phyloP scores from a whole-genome alignment of 2,329 filamentous ascomycete species.

The Hypoxylon sp. region DNA sequence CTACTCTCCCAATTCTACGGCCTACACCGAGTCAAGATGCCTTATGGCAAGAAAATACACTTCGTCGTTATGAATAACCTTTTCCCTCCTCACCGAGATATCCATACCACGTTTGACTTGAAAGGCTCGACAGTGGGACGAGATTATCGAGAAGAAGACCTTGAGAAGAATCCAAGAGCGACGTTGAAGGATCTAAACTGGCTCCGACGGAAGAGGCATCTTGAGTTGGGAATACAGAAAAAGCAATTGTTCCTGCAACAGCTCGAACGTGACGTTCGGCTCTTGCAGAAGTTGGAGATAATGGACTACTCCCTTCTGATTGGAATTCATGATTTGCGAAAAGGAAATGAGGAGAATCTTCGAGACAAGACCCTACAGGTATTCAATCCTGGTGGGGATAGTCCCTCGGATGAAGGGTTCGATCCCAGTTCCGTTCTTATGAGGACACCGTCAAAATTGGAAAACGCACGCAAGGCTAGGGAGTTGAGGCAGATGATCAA shows the following conservation, averaged over 20 bases:
- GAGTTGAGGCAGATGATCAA: conserved; percentile 94
- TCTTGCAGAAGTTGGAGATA: conserved; percentile 90
- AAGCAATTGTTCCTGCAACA: conserved; percentile 91
- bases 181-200: conserved; percentile 98
- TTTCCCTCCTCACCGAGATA: conserved; percentile 96
- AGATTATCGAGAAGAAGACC: conserved; percentile 89
- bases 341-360: conserved; percentile 95
- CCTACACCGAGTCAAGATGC: conserved; percentile 96
- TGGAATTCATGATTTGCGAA: conserved; percentile 90
- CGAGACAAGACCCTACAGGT: conserved; percentile 91
- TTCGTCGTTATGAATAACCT: conserved; percentile 99
- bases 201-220: conserved; percentile 85
- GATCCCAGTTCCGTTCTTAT: conserved; percentile 76
- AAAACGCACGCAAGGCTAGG: conserved; percentile 90
- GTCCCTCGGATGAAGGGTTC: conserved; percentile 68
- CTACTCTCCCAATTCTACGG: conserved; percentile 98
- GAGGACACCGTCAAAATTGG: conserved; percentile 92
- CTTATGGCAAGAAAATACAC: conserved; percentile 97
- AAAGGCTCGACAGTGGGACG: conserved; percentile 97
- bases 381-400: conserved; percentile 88
- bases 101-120: conserved; percentile 95
- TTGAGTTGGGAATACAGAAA: conserved; percentile 92
- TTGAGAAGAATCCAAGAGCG: conserved; percentile 89
- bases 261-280: conserved; percentile 85
- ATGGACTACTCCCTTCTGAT: conserved; percentile 99